Conservation (phyloP, 139 green algal species). For the Tetradesmus obliquus region DNA sequence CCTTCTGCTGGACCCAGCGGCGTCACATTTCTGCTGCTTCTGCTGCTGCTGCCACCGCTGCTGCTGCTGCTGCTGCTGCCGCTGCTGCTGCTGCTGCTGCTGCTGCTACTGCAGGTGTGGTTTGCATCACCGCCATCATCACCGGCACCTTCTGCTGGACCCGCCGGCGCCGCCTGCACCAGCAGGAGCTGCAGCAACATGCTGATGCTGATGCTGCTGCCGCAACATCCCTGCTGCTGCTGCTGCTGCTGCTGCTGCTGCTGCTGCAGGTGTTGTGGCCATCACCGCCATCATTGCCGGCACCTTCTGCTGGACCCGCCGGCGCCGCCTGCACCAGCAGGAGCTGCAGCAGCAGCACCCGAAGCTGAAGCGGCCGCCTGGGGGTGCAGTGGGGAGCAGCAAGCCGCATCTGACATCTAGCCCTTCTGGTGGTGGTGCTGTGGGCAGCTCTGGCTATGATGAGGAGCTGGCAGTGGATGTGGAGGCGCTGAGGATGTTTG, state of each 20-base stretch:
- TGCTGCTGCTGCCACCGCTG: no score
- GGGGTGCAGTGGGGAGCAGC: background rate
- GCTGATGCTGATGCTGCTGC: background rate
- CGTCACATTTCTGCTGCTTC: background rate
- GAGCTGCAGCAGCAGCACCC: background rate
- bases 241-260: background rate
- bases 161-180: background rate
- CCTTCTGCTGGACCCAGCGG: background rate
- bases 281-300: background rate
- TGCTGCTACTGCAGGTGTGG: background rate
- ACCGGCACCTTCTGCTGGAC: background rate
- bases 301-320: background rate
- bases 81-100: background rate
- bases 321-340: background rate
- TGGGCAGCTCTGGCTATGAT: background rate
- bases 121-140: background rate
- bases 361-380: background rate
- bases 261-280: background rate
- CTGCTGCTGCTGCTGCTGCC: background rate
- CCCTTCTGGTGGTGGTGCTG: background rate
- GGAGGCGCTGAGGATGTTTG: constrained; percentile 21
- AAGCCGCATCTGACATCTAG: background rate
- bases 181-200: no score
- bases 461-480: background rate
- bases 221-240: background rate